Evolutionary conservation across 352 stramenopile genomes (phyloP).

Genomic region (Bremia lactucae): DNA sequence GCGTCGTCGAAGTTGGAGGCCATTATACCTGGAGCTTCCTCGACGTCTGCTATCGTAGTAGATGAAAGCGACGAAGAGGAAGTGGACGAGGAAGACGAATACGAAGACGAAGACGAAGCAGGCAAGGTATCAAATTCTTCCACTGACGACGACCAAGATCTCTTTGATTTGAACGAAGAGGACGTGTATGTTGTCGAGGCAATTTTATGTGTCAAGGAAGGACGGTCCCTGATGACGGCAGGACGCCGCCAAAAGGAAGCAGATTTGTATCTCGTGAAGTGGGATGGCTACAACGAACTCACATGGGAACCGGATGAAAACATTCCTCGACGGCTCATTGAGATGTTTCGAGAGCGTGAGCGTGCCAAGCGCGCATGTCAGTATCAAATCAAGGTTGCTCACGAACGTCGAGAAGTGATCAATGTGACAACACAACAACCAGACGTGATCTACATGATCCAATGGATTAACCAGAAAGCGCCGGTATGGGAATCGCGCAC

Average conservation of each 20-base stretch:
- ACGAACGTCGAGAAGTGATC: conserved; percentile 37
- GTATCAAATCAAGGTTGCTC: conserved; percentile 47
- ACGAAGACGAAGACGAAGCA: conserved; percentile 17
- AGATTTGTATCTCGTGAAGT: conserved; percentile 70
- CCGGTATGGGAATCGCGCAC: conserved; percentile 45
- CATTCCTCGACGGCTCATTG: conserved; percentile 49
- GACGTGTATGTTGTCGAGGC: conserved; percentile 67
- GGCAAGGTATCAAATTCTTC: conserved; percentile 32
- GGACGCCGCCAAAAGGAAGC: conserved; percentile 35
- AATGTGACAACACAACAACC: conserved; percentile 45
- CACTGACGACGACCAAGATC: conserved; percentile 49
- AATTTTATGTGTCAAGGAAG: conserved; percentile 58
- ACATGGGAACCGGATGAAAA: conserved; percentile 69
- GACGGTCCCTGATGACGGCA: conserved; percentile 26
- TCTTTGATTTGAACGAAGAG: conserved; percentile 66
- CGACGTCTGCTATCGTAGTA: conserved; percentile 39
- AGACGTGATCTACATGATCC: conserved; percentile 63
- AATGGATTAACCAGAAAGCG: conserved; percentile 41
- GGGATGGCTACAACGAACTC: conserved; percentile 68
- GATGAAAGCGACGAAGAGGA: conserved; percentile 40
- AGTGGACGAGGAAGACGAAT: conserved; percentile 22
- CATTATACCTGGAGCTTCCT: conserved; percentile 19
- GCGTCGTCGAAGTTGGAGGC: not conserved
- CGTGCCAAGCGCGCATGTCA: conserved; percentile 30
- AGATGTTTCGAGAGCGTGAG: conserved; percentile 47